Conservation (phyloP, 148 eudicot species). For the Pharnaceum exiguum region DNA sequence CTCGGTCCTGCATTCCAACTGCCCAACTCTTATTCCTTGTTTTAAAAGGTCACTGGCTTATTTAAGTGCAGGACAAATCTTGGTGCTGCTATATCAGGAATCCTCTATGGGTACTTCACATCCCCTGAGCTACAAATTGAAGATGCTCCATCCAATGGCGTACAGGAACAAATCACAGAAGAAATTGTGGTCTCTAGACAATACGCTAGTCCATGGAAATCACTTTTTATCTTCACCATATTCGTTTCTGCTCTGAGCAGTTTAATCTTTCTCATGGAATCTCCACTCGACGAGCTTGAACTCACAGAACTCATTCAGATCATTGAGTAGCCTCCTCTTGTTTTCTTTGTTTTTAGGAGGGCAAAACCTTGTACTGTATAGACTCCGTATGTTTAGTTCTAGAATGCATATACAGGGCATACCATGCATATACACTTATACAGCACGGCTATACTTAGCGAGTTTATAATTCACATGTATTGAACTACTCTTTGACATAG, state of each 20-base stretch:
- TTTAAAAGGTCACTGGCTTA: not conserved
- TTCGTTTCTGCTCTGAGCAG: conserved; percentile 38
- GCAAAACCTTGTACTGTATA: not conserved
- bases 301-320: conserved; percentile 27
- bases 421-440: too few relatives aligned
- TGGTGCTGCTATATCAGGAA: conserved; percentile 60
- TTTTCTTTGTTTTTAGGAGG: not conserved
- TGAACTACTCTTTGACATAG: too few relatives aligned
- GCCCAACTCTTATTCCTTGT: too few relatives aligned
- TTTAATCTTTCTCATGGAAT: conserved; percentile 35
- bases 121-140: conserved; percentile 47
- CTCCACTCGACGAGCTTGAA: conserved; percentile 37
- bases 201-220: conserved; percentile 56
- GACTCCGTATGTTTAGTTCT: too few relatives aligned
- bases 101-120: conserved; percentile 51
- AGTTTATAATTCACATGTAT: too few relatives aligned
- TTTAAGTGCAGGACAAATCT: conserved; percentile 50
- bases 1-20: too few relatives aligned
- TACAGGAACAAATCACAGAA: conserved; percentile 30
- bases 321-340: conserved; percentile 7
- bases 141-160: conserved; percentile 32
- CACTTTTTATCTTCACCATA: conserved; percentile 47
- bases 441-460: too few relatives aligned
- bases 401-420: too few relatives aligned
- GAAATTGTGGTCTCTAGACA: conserved; percentile 40